A percentile compares a stretch with the other conserved stretches of the same genome.
These are phyloP conservation scores for Neocallimastix lanati DNA, from an alignment of 192 early-diverging fungal genomes.

Conservation along the genomic window DNA sequence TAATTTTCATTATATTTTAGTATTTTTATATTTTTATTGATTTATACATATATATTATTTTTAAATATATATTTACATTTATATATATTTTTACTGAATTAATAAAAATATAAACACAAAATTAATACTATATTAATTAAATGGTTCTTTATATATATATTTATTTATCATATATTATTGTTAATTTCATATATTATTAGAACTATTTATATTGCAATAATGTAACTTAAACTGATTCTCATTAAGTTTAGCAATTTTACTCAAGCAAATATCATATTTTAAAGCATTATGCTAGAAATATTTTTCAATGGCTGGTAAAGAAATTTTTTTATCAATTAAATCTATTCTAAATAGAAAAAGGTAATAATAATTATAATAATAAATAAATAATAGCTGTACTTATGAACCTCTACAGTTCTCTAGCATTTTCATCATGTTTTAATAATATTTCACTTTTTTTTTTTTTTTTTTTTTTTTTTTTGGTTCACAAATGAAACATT, in stretches of 20 bases:
- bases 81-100: conserved; percentile 2
- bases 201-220: conserved; percentile 22
- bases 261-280: conserved; percentile 91
- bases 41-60: too few species aligned
- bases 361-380: too few species aligned
- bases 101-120: neutral
- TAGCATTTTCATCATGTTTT: conserved; percentile 39
- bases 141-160: too few species aligned
- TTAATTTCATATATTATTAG: too few species aligned
- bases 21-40: too few species aligned
- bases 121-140: neutral
- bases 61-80: too few species aligned
- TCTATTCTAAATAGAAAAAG: conserved; percentile 33
- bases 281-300: conserved; percentile 72
- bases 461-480: conserved; percentile 4
- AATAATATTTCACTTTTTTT: conserved; percentile 2
- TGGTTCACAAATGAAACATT: neutral
- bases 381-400: conserved; percentile 46
- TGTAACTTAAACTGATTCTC: conserved; percentile 31
- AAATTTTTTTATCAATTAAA: conserved; percentile 41
- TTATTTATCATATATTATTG: too few species aligned
- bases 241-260: conserved; percentile 46
- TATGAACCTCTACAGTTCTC: conserved; percentile 60
- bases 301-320: conserved; percentile 57
- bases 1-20: conserved; percentile 36